phyloP scores from a whole-genome alignment of 2,329 filamentous ascomycete species.

The Chalaropsis thielavioides region DNA sequence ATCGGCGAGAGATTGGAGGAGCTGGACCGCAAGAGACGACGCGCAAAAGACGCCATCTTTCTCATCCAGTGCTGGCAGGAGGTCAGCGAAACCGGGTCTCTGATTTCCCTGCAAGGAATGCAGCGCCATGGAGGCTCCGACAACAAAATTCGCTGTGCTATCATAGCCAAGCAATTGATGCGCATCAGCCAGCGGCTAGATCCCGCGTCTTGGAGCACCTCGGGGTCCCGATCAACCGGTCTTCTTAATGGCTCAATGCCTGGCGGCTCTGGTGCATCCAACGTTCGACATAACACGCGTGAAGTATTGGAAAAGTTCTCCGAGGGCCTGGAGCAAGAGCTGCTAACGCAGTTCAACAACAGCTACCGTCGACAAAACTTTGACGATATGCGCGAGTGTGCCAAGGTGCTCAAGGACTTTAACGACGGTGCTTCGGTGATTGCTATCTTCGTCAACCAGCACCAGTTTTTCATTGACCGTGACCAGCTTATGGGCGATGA shows the following conservation, averaged over 20 bases:
- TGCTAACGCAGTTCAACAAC: conserved; percentile 92
- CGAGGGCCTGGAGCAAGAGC: conserved; percentile 86
- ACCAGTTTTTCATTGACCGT: conserved; percentile 96
- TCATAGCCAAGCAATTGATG: conserved; percentile 85
- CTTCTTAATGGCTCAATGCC: conserved; percentile 33
- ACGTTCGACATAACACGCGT: conserved; percentile 51
- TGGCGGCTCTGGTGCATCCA: conserved; percentile 16
- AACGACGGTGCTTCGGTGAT: conserved; percentile 92
- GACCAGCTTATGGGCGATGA: conserved; percentile 86
- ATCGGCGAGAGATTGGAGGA: conserved; percentile 91
- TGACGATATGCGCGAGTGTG: conserved; percentile 95
- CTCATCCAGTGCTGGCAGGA: conserved; percentile 95
- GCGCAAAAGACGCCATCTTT: conserved; percentile 87
- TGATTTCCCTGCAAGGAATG: conserved; percentile 79
- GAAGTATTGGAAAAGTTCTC: conserved; percentile 95
- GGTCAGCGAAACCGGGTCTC: conserved; percentile 75
- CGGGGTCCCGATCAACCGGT: conserved; percentile 39
- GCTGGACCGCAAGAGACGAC: conserved; percentile 75
- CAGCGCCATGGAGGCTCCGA: conserved; percentile 72
- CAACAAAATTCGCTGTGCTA: conserved; percentile 84
- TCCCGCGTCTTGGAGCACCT: conserved; percentile 58
- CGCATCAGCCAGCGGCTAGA: conserved; percentile 88
- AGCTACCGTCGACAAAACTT: conserved; percentile 93
- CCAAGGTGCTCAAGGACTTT: conserved; percentile 86
- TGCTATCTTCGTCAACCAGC: conserved; percentile 92